Conservation (phyloP, 2,329 filamentous ascomycete species). For the Cytospora mali region DNA sequence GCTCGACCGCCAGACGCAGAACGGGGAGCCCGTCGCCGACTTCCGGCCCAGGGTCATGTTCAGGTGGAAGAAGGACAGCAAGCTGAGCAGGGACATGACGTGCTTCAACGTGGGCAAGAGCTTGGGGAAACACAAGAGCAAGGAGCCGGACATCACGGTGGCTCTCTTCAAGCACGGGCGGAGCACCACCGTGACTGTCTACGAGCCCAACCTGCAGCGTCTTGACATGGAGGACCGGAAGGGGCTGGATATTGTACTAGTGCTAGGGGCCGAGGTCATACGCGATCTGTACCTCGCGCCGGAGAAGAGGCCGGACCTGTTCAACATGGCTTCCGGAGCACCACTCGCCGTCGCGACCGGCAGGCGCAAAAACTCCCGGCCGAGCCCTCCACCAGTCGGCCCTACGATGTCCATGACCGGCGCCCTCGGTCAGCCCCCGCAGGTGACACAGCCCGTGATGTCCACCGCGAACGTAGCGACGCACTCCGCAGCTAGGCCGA, state of each 20-base stretch:
- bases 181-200: conserved; percentile 74
- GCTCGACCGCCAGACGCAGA: conserved; percentile 72
- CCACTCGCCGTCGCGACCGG: conserved; percentile 31
- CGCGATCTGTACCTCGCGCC: conserved; percentile 66
- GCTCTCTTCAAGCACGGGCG: conserved; percentile 75
- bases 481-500: conserved; percentile 34
- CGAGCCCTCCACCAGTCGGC: conserved; percentile 34
- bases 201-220: conserved; percentile 88
- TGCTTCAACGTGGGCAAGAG: conserved; percentile 84
- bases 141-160: conserved; percentile 94
- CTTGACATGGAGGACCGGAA: conserved; percentile 95
- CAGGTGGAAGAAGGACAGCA: conserved; percentile 86
- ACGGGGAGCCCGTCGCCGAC: conserved; percentile 43
- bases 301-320: conserved; percentile 64
- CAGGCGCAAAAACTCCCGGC: conserved; percentile 50
- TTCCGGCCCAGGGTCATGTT: conserved; percentile 77
- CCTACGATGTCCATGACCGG: conserved; percentile 44
- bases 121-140: conserved; percentile 73
- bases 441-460: conserved; percentile 41
- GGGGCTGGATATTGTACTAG: conserved; percentile 81
- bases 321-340: conserved; percentile 66
- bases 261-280: conserved; percentile 65
- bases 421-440: conserved; percentile 38
- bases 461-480: conserved; percentile 51
- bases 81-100: conserved; percentile 82